Base-by-base conservation (phyloP, 768 basidiomycete species). In the Tephrocybe sp. region DNA sequence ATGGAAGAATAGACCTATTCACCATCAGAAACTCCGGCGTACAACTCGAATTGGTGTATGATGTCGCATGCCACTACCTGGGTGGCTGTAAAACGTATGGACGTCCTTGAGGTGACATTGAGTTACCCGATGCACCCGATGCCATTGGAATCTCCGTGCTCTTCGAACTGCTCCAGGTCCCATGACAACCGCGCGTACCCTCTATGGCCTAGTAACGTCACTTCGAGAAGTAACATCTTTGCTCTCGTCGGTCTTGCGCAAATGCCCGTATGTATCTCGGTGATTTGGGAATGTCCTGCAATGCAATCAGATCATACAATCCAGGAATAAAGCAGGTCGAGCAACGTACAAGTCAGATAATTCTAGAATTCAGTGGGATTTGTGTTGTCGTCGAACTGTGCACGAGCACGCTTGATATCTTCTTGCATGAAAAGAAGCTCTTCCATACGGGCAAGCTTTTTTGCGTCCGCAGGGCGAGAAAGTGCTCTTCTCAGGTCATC, bases 351-450 rank as follows among this genome's bases (percentile, higher is more conserved):
- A 39, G 31, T 28, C 28, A 18, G 26, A 15, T 34, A 27, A 21
- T 47, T 32, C 67, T 67, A 78, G 57, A 77, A 76, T 42, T 78
- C 77, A 52, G 60, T 76, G 42, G 79, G 65, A 45, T 71, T 68
- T 46, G 70, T 67, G 24, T 70, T 64, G 40, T 75, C 75, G 8
- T 69, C 82, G 55, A 92, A 92, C 61, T 91, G 86, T 9, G 83
- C 84, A 37, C 87, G 80, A 4, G 91, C 92, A 8, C 91, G 83
- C 64, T 92, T 90, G 68, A 95, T 94, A 59, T 93, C 92, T 63
- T 92, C 91, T 64, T 93, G 90, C 87, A 93, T 92, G 73, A 92
- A 92, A 27, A 95, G 63, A 28, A 96, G 69, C 63, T 96, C 93
- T 64, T 96, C 92, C 83, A 95, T 86, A 48, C 93, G 78, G 15